Evolutionary conservation across 1,284 basidiomycete species (phyloP).

Genomic region (Tylopilus orsonianus): DNA sequence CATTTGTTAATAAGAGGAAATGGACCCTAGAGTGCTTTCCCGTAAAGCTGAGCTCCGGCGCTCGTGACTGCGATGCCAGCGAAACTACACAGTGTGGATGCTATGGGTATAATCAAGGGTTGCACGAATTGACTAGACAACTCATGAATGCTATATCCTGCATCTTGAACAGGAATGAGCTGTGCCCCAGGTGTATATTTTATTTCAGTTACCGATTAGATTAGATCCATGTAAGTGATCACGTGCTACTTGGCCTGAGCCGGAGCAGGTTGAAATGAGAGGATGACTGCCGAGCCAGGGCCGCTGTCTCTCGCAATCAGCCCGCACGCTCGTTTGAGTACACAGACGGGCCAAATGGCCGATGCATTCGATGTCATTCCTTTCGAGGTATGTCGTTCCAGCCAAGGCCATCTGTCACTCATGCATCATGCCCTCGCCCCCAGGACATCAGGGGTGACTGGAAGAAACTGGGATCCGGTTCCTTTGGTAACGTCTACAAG

Average conservation of each 20-base stretch:
- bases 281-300: background rate
- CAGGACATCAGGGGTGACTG: conserved; percentile 88
- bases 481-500: conserved; percentile 91
- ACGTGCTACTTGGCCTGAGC: conserved; percentile 24
- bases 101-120: conserved; percentile 54
- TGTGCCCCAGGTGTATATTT: no score
- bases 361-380: conserved; percentile 84
- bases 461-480: conserved; percentile 87
- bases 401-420: background rate
- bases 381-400: conserved; percentile 54
- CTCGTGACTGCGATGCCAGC: conserved; percentile 58
- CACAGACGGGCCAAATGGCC: conserved; percentile 31
- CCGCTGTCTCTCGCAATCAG: background rate
- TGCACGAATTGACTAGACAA: conserved; percentile 52
- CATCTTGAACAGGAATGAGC: no score
- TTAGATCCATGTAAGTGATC: conserved; percentile 18
- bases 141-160: background rate
- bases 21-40: conserved; percentile 50
- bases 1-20: conserved; percentile 51
- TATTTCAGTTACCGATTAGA: conserved; percentile 12
- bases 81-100: conserved; percentile 56
- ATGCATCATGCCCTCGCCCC: conserved; percentile 1
- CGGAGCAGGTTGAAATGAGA: conserved; percentile 16
- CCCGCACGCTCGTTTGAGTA: background rate
- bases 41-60: conserved; percentile 50